phyloP scores from a whole-genome alignment of 768 basidiomycete species.

The Boletus insuetus region DNA sequence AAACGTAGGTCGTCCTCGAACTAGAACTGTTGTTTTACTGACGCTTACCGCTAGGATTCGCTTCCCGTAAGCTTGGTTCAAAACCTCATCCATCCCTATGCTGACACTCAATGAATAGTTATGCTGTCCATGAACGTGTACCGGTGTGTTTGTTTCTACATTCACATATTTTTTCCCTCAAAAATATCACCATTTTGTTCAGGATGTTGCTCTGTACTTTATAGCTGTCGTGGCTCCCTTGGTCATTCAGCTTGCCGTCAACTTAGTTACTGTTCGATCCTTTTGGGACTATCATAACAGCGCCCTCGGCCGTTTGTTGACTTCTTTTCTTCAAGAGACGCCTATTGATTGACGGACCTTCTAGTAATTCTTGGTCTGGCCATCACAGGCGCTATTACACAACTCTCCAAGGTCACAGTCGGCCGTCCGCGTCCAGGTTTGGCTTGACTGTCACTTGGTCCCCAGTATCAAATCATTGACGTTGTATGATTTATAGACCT shows the following conservation, averaged over 20 bases:
- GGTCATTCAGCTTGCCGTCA: conserved; percentile 64
- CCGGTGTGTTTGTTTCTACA: conserved; percentile 47
- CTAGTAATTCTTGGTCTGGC: conserved; percentile 71
- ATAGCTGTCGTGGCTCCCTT: conserved; percentile 66
- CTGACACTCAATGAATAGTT: conserved; percentile 39
- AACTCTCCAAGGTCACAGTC: conserved; percentile 82
- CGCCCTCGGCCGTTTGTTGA: conserved; percentile 40
- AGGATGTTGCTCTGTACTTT: conserved; percentile 50
- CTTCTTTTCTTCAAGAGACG: conserved; percentile 25
- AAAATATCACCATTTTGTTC: background rate
- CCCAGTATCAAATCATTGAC: background rate
- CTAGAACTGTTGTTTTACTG: conserved; percentile 12
- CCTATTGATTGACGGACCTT: background rate
- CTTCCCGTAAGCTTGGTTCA: conserved; percentile 20
- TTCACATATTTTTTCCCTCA: background rate
- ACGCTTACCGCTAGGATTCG: conserved; percentile 16
- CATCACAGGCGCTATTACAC: conserved; percentile 78
- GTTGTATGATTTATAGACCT: conserved; percentile 19
- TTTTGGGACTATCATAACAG: conserved; percentile 89
- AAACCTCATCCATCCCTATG: background rate
- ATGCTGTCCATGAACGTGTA: conserved; percentile 72
- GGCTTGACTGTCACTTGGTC: background rate
- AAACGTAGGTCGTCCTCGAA: conserved; percentile 45
- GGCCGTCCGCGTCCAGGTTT: conserved; percentile 86
- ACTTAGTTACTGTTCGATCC: conserved; percentile 68